Conservation (phyloP, 805 yeast species). For the Wickerhamomyces ciferrii region DNA sequence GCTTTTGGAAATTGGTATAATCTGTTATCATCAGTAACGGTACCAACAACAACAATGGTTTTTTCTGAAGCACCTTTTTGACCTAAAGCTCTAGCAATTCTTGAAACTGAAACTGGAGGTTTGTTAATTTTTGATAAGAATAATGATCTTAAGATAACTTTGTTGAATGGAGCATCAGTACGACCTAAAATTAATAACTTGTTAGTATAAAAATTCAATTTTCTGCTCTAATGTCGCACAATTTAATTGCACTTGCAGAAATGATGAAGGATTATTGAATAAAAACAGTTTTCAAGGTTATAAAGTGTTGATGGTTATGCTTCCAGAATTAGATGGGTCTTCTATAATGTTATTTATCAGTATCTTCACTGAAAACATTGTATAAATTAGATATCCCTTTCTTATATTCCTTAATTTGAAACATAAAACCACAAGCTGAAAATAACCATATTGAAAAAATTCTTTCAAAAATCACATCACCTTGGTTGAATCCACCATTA, state of each 20-base stretch:
- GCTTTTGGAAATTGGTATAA: slow-evolving; percentile 91
- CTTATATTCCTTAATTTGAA: not conserved
- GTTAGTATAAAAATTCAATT: slow-evolving; percentile 29
- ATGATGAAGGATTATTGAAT: not conserved
- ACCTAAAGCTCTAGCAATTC: slow-evolving; percentile 77
- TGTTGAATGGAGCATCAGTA: slow-evolving; percentile 99
- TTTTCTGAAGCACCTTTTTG: slow-evolving; percentile 84
- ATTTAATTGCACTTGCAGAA: slow-evolving; percentile 35
- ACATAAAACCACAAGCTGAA: no score
- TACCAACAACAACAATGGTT: slow-evolving; percentile 97
- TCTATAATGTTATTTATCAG: slow-evolving; percentile 13
- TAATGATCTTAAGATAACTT: slow-evolving; percentile 88
- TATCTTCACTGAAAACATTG: slow-evolving; percentile 17
- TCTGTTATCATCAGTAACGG: slow-evolving; percentile 98
- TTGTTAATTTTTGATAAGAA: slow-evolving; percentile 98
- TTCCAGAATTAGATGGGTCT: not conserved
- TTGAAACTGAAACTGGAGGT: slow-evolving; percentile 97
- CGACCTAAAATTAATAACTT: slow-evolving; percentile 56
- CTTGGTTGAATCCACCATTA: not conserved
- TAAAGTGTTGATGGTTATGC: not conserved
- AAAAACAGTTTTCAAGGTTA: no score
- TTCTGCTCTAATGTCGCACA: slow-evolving; percentile 48
- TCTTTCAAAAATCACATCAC: not conserved
- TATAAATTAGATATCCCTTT: not conserved
- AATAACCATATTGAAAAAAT: not conserved